Base-by-base conservation (phyloP, 192 early-diverging fungal species). In the Lunasporangiospora selenospora region DNA sequence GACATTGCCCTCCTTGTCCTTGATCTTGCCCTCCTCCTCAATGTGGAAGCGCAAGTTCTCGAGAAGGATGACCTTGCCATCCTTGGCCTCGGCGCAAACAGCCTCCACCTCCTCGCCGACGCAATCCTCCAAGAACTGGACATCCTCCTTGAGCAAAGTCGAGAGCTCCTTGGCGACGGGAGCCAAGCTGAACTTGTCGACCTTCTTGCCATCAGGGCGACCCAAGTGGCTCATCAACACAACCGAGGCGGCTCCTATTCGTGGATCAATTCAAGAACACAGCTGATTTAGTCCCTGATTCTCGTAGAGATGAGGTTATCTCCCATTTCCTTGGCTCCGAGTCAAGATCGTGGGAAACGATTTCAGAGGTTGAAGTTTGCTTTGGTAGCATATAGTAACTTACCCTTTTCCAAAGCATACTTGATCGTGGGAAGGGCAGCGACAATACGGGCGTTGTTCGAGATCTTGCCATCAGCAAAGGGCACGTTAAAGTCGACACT, bases 401-500 rank as follows among this genome's bases (percentile, higher is more conserved):
- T 77, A 88, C 91, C 93, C 29, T 96, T 75, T 16, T 94, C 87
- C 31, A 97, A 80, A 38, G 90, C 93, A 71, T 98, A 87, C 63
- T 95, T 85, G 83, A 99, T 90, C 33, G 93, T 98, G 33, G 96
- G 97, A 50, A 99, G 73, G 39, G 97, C 97, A 42, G 93, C 94
- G 37, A 84, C 86, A 66, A 99, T 98, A 69, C 97, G 92, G 80
- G 93, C 90, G 83, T 97, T 96, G 90, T 98, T 98, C 58, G 94
- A 90, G 77, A 99, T 98, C 69, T 89, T 88, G 62, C 88, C 90
- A 36, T 92, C 84, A 65, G 91, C 89, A 64, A 97, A 91, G 43
- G 97, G 97, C n/a, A 99, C 97, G 79, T 99, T 99, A 78, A 99
- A 99, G 88, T 99, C 96, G 33, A 98, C 96, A 45, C 92, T 94